Evolutionary conservation across 768 basidiomycete species (phyloP).

Genomic region (Solioccasus polychromus): DNA sequence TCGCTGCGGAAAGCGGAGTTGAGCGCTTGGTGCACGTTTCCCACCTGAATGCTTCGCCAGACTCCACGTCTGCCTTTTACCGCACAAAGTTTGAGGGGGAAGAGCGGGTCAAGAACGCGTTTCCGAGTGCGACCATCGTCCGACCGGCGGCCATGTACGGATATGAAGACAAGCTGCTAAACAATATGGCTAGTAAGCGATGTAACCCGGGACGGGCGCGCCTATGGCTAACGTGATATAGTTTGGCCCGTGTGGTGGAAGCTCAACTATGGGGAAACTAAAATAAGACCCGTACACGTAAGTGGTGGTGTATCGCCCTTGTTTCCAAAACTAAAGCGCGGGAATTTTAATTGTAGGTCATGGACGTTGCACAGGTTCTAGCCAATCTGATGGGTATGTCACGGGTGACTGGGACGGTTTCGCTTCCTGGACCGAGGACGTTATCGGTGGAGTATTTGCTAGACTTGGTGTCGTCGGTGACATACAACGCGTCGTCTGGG

Average conservation of each 20-base stretch:
- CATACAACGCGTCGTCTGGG: constrained; percentile 68
- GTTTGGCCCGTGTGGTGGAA: constrained; percentile 94
- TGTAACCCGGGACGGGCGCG: constrained; percentile 4
- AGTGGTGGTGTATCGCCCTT: constrained; percentile 32
- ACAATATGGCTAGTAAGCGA: constrained; percentile 83
- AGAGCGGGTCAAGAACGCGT: constrained; percentile 76
- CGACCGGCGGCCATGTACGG: constrained; percentile 86
- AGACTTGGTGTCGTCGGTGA: constrained; percentile 75
- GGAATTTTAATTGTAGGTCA: constrained; percentile 52
- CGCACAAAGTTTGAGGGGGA: constrained; percentile 89
- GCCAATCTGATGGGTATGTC: constrained; percentile 68
- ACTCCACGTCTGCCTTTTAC: constrained; percentile 82
- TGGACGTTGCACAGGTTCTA: constrained; percentile 92
- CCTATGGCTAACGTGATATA: constrained; percentile 14
- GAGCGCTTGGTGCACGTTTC: constrained; percentile 90
- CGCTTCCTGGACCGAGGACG: constrained; percentile 86
- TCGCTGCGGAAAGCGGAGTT: constrained; percentile 76
- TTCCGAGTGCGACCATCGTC: constrained; percentile 84
- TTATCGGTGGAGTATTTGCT: constrained; percentile 80
- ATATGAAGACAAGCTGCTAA: constrained; percentile 92
- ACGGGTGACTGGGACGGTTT: constrained; percentile 63
- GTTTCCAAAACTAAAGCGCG: constrained; percentile 14
- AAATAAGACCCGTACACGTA: constrained; percentile 90
- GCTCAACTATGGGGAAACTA: constrained; percentile 84
- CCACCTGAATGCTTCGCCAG: constrained; percentile 83